Evolutionary conservation across 2,329 filamentous ascomycete species (phyloP), one percentile per base, ranked within the genome.

Genomic region (Coleophoma cylindrospora): DNA sequence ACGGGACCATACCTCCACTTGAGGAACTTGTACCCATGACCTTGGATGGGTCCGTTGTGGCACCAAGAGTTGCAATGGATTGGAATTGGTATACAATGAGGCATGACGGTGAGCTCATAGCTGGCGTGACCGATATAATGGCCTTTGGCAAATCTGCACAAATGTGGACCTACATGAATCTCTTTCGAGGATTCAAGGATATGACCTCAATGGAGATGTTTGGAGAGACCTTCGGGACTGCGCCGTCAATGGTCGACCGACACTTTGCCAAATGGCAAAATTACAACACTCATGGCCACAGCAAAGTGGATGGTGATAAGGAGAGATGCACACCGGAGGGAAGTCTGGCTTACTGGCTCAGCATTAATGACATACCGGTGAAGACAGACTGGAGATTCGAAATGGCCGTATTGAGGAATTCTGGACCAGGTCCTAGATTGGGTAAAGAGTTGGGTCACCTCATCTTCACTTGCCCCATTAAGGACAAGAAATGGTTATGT

Each of bases 41-140:
- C 12, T 21, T 27, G n/a, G 45, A 47, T 14, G 45, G 45, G 9
- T 15, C 34, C 5, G 17, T 57, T 14, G 46, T 57, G 17, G 52
- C 52, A 32, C 54, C 55, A 14, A 54, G 55, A 34, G 54, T 57
- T n/a, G 50, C 52, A 4, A 46, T 57, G 27, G 55, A 57, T 36
- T 57, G 55, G 55, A 57, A 54, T 3, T 57, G 55, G 55, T 55
- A 57, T 38, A 47, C 54, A 3, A 54, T 57, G 51, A 52, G 57
- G 11, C 55, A 57, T 45, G 54, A 57, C 21, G 55, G 54, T 17
- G 50, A 52, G 34, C 45, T 57, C 22, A 54, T 52, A 17, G 54
- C 55, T 21, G 55, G 55, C 11, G 54, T 57, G 19, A 57, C 52
- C 17, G 55, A 57, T 41, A 56, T 57, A 36, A 56, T 52, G n/a